A percentile compares a stretch with the other conserved stretches of the same genome.
Evolutionary conservation across 1,139 yeast species (phyloP).

Genomic region (Lodderomyces pseudojiufengensis): DNA sequence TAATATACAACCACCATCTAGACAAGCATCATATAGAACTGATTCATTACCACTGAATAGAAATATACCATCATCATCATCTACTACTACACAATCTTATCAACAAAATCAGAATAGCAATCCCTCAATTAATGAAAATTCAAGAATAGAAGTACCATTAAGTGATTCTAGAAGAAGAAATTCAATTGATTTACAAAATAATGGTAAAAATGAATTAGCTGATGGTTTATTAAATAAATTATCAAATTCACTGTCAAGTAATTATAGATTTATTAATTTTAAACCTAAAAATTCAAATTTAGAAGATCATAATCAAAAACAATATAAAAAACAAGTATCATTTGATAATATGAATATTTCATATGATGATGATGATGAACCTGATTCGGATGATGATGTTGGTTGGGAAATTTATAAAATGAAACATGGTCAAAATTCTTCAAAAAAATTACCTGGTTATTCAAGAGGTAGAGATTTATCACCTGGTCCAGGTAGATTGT

Average conservation of each 20-base stretch:
- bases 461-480: constrained; percentile 8
- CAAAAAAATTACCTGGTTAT: constrained; percentile 1
- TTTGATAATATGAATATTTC: constrained; percentile 21
- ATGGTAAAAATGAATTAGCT: background rate
- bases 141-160: too few species aligned
- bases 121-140: too few species aligned
- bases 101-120: too few species aligned
- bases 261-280: constrained; percentile 20
- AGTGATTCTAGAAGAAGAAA: too few species aligned
- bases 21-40: too few species aligned
- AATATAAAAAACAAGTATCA: constrained; percentile 18
- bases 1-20: too few species aligned
- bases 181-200: too few species aligned
- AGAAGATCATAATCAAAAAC: constrained; percentile 6
- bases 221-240: constrained; percentile 19
- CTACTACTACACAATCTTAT: too few species aligned
- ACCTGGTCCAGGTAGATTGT: constrained; percentile 4
- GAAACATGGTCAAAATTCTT: constrained; percentile 1
- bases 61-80: too few species aligned
- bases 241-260: constrained; percentile 17
- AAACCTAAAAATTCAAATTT: constrained; percentile 1
- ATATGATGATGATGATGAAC: constrained; percentile 15
- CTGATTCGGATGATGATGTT: constrained; percentile 15
- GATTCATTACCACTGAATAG: too few species aligned
- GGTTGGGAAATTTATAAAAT: constrained; percentile 14